These are phyloP conservation scores for Lactifluus piperatus DNA, from an alignment of 768 basidiomycete species.

Conservation along the genomic window DNA sequence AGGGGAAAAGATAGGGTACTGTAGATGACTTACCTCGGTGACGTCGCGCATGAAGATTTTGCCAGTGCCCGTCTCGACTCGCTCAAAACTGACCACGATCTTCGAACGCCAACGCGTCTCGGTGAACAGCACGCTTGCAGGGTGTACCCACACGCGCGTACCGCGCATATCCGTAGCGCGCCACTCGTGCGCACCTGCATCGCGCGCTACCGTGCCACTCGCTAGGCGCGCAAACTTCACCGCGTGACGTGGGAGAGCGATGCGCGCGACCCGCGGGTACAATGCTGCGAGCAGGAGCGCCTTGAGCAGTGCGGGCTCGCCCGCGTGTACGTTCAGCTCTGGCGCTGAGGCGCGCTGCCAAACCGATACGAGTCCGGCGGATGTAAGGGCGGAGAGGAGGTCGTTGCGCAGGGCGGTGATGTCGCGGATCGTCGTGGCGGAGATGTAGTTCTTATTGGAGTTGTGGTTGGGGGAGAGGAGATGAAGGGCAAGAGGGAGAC, in stretches of 20 bases:
- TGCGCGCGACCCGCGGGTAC: conserved; percentile 75
- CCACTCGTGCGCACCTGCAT: conserved; percentile 78
- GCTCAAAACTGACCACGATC: conserved; percentile 78
- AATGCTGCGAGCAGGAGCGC: conserved; percentile 78
- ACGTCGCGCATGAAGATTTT: conserved; percentile 84
- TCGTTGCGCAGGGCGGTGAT: conserved; percentile 71
- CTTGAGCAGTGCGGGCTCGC: conserved; percentile 71
- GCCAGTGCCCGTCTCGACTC: conserved; percentile 53
- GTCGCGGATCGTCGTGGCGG: conserved; percentile 60
- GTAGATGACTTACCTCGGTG: conserved; percentile 69
- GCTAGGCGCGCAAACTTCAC: conserved; percentile 83
- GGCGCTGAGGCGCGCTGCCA: conserved; percentile 37
- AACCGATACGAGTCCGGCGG: conserved; percentile 58
- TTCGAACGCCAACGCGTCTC: conserved; percentile 65
- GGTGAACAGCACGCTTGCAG: conserved; percentile 70
- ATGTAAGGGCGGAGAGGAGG: conserved; percentile 58
- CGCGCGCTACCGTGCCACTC: conserved; percentile 75
- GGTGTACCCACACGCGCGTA: conserved; percentile 68
- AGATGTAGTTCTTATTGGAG: conserved; percentile 69
- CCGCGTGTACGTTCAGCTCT: conserved; percentile 54
- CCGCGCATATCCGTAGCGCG: conserved; percentile 63
- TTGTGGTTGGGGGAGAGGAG: neutral
- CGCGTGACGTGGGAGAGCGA: conserved; percentile 61
- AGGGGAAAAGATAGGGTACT: too few species aligned
- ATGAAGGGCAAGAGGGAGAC: conserved; percentile 1